Evolutionary conservation across 306 rosid genomes (phyloP), one percentile per base, ranked within the genome.

Genomic region (Castanea crenata): DNA sequence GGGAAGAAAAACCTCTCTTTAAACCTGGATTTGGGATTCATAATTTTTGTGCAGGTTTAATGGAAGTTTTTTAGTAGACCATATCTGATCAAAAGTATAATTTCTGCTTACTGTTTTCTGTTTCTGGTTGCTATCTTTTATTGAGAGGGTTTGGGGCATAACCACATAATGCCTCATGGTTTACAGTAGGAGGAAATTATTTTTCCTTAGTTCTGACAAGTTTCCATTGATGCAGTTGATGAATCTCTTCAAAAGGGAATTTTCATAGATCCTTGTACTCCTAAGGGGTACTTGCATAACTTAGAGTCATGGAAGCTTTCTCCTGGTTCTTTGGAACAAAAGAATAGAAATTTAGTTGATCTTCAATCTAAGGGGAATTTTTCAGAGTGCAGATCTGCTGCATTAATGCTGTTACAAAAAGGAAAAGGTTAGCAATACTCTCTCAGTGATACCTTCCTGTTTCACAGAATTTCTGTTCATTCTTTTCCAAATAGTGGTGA

Each of bases 331-430:
- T 46, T 6, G 67, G 89, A 78, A 55, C 85, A 78, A 62, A 85
- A 85, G 76, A 78, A 27, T 27, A 81, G 63, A 62, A 44, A 81
- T 78, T 76, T 75, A 16, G 84, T 86, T 68, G 64, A 84, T 82
- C 81, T 96, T 64, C 91, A 86, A 68, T 83, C 97, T 10, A 82
- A 76, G 76, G 99, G 98, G 52, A 93, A 93, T 86, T 96, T 89
- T 85, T 87, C 99, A 11, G 93, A 87, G 78, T 96, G 99, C 94
- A 87, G 96, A 91, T 87, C 96, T 76, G 93, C 92, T 74, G 90
- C 98, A 68, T 81, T 88, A 83, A 83, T 14, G 84, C 84, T 96
- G 80, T 86, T 96, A 84, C 96, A 90, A 77, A 90, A 90, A 72
- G 99, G 99, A 83, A 90, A 89, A 90, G 99, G 99, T 93, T 25